These are phyloP conservation scores for Hymenoscyphus salicellus DNA, from an alignment of 2,329 filamentous ascomycete genomes.

Conservation along the genomic window DNA sequence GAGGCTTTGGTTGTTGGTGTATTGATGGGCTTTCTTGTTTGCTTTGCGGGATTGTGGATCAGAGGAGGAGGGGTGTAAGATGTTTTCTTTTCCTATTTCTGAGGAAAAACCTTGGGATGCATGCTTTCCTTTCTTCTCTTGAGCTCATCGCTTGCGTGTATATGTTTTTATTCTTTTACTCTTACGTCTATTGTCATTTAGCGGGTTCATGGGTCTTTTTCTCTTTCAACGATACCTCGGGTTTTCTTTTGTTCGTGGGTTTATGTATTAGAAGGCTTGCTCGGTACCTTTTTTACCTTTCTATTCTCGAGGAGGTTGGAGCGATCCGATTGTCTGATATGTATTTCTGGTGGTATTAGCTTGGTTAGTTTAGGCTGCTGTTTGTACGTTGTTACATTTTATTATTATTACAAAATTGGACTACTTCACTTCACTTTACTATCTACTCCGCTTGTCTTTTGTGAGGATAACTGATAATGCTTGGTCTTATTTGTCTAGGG, in stretches of 20 bases:
- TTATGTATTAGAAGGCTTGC: not conserved
- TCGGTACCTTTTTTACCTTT: not conserved
- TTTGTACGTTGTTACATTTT: not conserved
- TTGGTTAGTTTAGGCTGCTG: not conserved
- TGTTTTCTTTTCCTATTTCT: too few species aligned
- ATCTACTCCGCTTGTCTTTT: too few species aligned
- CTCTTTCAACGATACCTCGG: not conserved
- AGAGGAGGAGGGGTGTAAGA: not conserved
- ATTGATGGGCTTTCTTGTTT: constrained; percentile 18
- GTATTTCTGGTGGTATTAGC: not conserved
- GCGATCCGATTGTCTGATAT: not conserved
- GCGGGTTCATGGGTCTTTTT: not conserved
- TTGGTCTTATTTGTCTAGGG: too few species aligned
- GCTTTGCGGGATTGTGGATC: not conserved
- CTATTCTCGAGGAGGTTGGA: not conserved
- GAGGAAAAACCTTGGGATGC: too few species aligned
- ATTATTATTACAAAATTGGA: not conserved
- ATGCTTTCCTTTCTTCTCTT: too few species aligned
- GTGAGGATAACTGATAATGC: too few species aligned
- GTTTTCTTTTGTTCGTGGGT: not conserved
- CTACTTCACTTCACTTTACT: not conserved
- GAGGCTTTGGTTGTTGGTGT: constrained; percentile 16
- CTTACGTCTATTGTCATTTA: not conserved
- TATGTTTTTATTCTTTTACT: not conserved
- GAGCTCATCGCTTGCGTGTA: too few species aligned